Conservation (phyloP, 2,329 filamentous ascomycete species). For the Cercospora brassicicola region DNA sequence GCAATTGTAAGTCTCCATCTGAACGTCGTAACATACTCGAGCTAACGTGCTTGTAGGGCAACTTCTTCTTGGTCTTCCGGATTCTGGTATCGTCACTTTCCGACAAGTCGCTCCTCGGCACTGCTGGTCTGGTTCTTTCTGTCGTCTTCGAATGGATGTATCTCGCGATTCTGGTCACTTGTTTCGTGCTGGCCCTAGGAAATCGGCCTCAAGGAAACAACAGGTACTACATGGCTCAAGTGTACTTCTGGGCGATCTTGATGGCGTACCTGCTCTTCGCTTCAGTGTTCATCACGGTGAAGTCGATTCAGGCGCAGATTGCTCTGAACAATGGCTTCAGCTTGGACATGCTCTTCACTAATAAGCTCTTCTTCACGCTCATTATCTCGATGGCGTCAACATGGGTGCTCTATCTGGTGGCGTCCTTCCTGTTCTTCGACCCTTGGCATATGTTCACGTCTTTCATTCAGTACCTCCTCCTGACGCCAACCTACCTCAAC, state of each 20-base stretch:
- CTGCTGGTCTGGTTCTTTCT: conserved; percentile 74
- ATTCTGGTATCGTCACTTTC: conserved; percentile 89
- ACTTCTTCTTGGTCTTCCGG: conserved; percentile 98
- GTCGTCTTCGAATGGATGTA: conserved; percentile 97
- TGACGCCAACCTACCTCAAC: conserved; percentile 96
- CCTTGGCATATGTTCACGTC: conserved; percentile 99
- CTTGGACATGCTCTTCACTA: conserved; percentile 73
- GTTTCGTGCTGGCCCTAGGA: conserved; percentile 90
- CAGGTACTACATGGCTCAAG: conserved; percentile 91
- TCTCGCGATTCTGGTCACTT: conserved; percentile 84
- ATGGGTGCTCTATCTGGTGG: conserved; percentile 87
- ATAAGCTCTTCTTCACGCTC: conserved; percentile 86
- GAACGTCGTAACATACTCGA: not conserved
- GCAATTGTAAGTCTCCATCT: conserved; percentile 62
- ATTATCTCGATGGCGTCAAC: conserved; percentile 91
- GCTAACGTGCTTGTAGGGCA: conserved; percentile 55
- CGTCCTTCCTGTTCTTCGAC: conserved; percentile 91
- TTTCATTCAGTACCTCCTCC: conserved; percentile 88
- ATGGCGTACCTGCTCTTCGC: conserved; percentile 97
- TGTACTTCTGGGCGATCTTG: conserved; percentile 95
- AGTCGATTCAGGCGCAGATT: conserved; percentile 74
- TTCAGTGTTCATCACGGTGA: conserved; percentile 88
- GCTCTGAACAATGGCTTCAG: conserved; percentile 62
- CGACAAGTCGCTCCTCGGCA: conserved; percentile 66
- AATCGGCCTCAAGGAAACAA: conserved; percentile 94